phyloP scores from a whole-genome alignment of 2,329 filamentous ascomycete genomes.

The Talaromyces sp. region DNA sequence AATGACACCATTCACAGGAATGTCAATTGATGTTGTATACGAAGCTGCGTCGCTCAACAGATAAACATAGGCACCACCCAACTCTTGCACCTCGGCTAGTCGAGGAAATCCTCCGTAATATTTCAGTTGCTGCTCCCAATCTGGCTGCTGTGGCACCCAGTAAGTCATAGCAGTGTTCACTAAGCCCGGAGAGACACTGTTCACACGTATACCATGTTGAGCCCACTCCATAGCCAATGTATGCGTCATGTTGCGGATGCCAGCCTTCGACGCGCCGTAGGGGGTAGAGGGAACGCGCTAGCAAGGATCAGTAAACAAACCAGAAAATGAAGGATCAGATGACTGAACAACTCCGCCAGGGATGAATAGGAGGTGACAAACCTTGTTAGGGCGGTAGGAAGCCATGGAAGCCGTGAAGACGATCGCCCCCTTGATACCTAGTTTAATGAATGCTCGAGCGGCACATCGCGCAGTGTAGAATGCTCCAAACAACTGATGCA shows the following conservation, averaged over 20 bases:
- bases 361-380: neutral
- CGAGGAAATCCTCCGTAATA: conserved; percentile 59
- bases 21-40: conserved; percentile 13
- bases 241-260: conserved; percentile 31
- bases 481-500: conserved; percentile 22
- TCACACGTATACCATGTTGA: conserved; percentile 39
- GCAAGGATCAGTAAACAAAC: neutral
- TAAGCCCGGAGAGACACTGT: conserved; percentile 49
- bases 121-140: conserved; percentile 57
- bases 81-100: conserved; percentile 26
- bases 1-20: conserved; percentile 30
- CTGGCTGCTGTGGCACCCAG: conserved; percentile 48
- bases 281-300: conserved; percentile 41
- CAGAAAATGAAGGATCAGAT: neutral
- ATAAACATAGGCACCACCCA: conserved; percentile 7
- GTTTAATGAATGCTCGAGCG: conserved; percentile 41
- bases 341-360: neutral
- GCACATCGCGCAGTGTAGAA: conserved; percentile 30
- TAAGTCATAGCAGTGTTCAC: conserved; percentile 44
- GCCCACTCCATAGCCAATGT: conserved; percentile 51
- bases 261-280: conserved; percentile 50
- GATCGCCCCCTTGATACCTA: conserved; percentile 37
- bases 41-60: conserved; percentile 1
- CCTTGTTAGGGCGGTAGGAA: conserved; percentile 48
- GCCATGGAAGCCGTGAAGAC: conserved; percentile 54